Conservation (phyloP, 331 rosid genomes). For the Saraca asoca region DNA sequence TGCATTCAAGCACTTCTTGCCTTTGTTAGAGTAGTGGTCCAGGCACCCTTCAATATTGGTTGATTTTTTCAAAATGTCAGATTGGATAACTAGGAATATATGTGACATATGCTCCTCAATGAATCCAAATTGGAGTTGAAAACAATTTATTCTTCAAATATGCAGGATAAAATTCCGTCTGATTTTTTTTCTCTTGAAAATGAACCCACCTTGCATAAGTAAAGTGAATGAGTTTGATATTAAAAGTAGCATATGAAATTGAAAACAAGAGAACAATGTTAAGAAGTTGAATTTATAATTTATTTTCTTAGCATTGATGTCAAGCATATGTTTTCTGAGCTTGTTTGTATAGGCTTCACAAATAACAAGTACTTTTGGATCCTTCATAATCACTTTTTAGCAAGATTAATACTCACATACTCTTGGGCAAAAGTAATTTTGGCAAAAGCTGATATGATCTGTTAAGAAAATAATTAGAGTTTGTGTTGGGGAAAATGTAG, state of each 20-base stretch:
- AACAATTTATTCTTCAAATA: not conserved
- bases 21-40: not conserved
- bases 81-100: not conserved
- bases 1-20: not conserved
- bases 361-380: no score
- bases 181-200: not conserved
- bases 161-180: not conserved
- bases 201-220: not conserved
- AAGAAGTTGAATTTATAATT: not conserved
- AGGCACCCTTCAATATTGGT: not conserved
- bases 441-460: no score
- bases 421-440: no score
- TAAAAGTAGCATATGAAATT: no score
- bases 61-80: not conserved
- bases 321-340: no score
- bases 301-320: no score
- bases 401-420: no score
- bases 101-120: not conserved
- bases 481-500: no score
- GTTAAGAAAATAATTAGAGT: no score
- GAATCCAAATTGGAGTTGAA: not conserved
- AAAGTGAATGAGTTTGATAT: not conserved
- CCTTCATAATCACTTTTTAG: no score
- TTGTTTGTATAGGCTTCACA: no score
- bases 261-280: not conserved